Conservation (phyloP, 2,329 filamentous ascomycete species). For the Fusarium fracticaudum region DNA sequence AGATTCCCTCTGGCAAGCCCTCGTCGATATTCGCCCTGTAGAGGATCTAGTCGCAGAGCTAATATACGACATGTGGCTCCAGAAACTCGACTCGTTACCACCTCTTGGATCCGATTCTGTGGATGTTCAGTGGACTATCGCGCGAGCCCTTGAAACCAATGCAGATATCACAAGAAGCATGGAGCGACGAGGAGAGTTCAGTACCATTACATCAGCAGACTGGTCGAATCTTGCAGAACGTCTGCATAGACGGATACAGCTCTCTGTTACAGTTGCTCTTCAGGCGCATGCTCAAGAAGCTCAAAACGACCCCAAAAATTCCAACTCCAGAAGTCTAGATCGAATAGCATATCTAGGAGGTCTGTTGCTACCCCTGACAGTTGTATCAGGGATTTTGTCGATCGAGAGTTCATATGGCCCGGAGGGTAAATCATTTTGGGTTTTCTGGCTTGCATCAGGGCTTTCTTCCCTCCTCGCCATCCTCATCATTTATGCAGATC, state of each 20-base stretch:
- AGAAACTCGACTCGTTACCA: conserved; percentile 34
- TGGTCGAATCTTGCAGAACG: conserved; percentile 38
- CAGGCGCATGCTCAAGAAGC: conserved; percentile 7
- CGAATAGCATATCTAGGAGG: conserved; percentile 62
- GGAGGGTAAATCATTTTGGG: conserved; percentile 54
- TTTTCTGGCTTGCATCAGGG: conserved; percentile 58
- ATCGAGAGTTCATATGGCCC: conserved; percentile 59
- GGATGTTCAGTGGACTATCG: conserved; percentile 34
- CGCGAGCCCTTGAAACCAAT: conserved; percentile 40
- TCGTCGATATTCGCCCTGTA: conserved; percentile 16
- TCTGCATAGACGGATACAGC: conserved; percentile 36
- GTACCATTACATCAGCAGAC: conserved; percentile 20
- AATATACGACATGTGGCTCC: conserved; percentile 42
- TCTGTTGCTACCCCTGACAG: conserved; percentile 57
- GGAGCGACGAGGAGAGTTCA: conserved; percentile 30
- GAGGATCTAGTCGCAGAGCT: conserved; percentile 40
- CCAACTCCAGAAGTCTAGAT: conserved; percentile 54
- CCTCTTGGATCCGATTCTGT: conserved; percentile 18
- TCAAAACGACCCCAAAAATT: conserved; percentile 34
- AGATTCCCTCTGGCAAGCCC: conserved; percentile 30
- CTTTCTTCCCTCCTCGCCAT: conserved; percentile 52
- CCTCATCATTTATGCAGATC: conserved; percentile 59
- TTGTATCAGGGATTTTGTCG: conserved; percentile 58
- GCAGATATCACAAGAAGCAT: conserved; percentile 34
- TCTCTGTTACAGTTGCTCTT: conserved; percentile 21